A percentile compares a stretch with the other conserved stretches of the same genome.
Conservation (phyloP, 495 filamentous ascomycete genomes). For the Penicillium cosmopolitanum region DNA sequence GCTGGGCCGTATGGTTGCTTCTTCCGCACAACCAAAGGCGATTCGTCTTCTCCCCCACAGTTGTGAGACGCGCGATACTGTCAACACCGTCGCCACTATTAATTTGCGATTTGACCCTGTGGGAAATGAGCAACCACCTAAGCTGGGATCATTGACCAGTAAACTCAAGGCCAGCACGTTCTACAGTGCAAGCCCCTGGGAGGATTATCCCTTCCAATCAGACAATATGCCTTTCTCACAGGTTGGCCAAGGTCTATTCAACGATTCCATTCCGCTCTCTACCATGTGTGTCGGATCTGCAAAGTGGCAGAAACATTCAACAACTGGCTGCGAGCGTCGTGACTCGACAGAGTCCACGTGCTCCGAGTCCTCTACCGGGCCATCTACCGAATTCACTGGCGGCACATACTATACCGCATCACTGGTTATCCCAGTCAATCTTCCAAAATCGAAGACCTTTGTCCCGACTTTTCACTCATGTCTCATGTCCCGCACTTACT, state of each 20-base stretch:
- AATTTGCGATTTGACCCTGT: conserved; percentile 75
- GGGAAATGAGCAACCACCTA: conserved; percentile 64
- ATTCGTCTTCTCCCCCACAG: conserved; percentile 60
- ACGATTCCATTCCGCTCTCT: conserved; percentile 63
- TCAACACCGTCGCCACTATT: conserved; percentile 67
- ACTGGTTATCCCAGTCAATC: conserved; percentile 72
- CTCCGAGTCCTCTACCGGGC: conserved; percentile 36
- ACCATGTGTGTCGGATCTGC: conserved; percentile 65
- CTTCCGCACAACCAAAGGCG: conserved; percentile 73
- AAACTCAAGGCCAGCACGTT: conserved; percentile 79
- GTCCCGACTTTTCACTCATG: conserved; percentile 90
- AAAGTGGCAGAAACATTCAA: conserved; percentile 64
- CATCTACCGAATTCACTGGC: conserved; percentile 46
- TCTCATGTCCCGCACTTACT: conserved; percentile 78
- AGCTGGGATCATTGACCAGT: conserved; percentile 63
- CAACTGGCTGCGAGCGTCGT: conserved; percentile 46
- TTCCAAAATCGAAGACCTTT: conserved; percentile 73
- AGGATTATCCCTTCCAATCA: conserved; percentile 40
- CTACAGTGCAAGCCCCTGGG: conserved; percentile 67
- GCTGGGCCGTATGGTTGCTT: conserved; percentile 70
- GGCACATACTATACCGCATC: conserved; percentile 65
- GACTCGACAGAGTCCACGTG: conserved; percentile 59
- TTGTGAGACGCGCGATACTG: conserved; percentile 35
- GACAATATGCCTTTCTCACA: conserved; percentile 39
- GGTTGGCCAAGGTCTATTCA: conserved; percentile 65